Base-by-base conservation (phyloP, 2,329 filamentous ascomycete genomes). In the Colletotrichum navitas region DNA sequence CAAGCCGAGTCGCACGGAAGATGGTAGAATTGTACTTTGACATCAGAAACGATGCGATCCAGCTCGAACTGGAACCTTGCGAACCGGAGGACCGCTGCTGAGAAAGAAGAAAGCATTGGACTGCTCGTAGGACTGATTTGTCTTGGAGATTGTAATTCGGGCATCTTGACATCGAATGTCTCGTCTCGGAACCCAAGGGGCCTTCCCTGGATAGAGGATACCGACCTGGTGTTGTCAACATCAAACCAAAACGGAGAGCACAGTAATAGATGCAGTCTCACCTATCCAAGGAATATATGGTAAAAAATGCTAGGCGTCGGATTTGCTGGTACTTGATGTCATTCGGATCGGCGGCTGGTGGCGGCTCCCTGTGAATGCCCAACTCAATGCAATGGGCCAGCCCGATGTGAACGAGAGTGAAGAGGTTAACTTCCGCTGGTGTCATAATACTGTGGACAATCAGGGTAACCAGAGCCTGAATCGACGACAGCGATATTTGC, bases 301-400 rank as follows among this genome's bases (percentile, higher is more conserved):
- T 81, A 45, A 77, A 82, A 41, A 83, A 83, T 0, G 79, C 76
- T 12, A 79, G 75, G 43, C 77, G 74, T 12, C 71, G 58, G 18
- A 76, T 63, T 45, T 76, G 65, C 16, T 73, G 63, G 2, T 66
- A 52, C 24, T 73, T 69, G 2, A 55, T 47, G 4, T 74, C 74
- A 1, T 62, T 56, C 0, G 63, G 47, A 5, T 73, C 54, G 1
- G 43, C 18, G 11, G 63, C 18, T 29, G 56, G 60, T 24, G 64
- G 26, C n/a, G 77, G 75, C 65, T 81, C 79, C 43, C 79, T 76
- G 62, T 83, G 81, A 5, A 83, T 74, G 6, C 81, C 81, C 8
- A 82, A 65, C 49, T 83, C 81, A 10, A 83, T 76, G 32, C 79
- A 80, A 66, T 82, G 78, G 1, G 81, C 80, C 72, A 81, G 78